phyloP scores from a whole-genome alignment of 73 alveolate species.

The Tetrahymena borealis region DNA sequence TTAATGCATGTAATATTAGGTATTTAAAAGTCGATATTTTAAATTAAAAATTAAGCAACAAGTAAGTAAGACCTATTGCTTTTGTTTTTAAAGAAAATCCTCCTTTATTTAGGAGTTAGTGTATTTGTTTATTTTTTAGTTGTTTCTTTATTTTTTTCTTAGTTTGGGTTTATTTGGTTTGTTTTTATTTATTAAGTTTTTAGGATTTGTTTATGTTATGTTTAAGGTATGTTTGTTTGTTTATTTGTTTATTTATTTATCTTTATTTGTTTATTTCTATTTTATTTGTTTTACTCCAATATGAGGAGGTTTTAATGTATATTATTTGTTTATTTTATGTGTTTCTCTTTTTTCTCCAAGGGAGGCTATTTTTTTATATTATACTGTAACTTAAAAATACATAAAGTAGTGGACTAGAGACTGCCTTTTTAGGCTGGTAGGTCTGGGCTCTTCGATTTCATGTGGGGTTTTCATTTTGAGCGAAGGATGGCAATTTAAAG shows the following conservation, averaged over 20 bases:
- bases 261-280: neutral
- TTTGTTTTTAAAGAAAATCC: too few relatives aligned
- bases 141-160: neutral
- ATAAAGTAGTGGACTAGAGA: conserved; percentile 2
- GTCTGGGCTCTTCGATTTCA: neutral
- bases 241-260: neutral
- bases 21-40: too few relatives aligned
- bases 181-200: neutral
- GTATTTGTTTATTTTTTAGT: neutral
- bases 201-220: neutral
- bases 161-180: neutral
- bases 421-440: conserved; percentile 3
- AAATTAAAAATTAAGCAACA: too few relatives aligned
- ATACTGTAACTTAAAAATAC: neutral
- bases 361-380: neutral
- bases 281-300: neutral
- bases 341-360: neutral
- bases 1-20: too few relatives aligned
- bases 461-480: neutral
- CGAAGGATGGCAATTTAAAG: neutral
- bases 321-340: neutral
- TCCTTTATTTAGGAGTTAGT: neutral
- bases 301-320: neutral
- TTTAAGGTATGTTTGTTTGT: neutral
- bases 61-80: too few relatives aligned